Base-by-base conservation (phyloP, 148 eudicot genomes). In the Pouteria glomerata region DNA sequence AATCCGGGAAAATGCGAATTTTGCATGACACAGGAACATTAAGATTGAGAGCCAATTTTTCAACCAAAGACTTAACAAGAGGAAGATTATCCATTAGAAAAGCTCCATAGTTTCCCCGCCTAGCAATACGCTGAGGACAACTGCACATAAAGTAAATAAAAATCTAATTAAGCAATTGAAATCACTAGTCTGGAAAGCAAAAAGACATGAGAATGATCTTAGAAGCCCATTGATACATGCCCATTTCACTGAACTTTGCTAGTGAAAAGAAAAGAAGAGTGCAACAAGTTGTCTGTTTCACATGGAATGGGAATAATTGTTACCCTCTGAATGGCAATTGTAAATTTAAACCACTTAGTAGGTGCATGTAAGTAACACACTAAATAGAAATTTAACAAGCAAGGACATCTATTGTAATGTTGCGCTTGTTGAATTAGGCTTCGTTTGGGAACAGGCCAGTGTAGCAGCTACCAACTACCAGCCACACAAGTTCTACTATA, bases 91-190 rank as follows among this genome's bases (percentile, higher is more conserved):
- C 92, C 99, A 95, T 95, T 51, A 95, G 71, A 78, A 95, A 95
- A 18, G 97, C 99, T 81, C 99, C 99, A 61, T 95, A 95, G 70
- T 95, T 78, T n/a, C 99, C 99, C 27, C 99, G 76, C 39, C 75
- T 79, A 62, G 97, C 99, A 63, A 95, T 95, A 44, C 96, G 92
- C 78, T 95, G 99, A 21, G 99, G 99, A 78, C 99, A 95, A 66
- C 99, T 92, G 85, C 69, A 84, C 37, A 79, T 45, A 52, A 63
- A 58, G 44, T 69, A 81, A 44, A 14, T 3, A n/a, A 3, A 26
- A 30, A 27, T 15, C 27, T 8, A 57, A 44, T n/a, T 16, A 27
- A 42, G 39, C 18, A 4, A 39, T 39, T 23, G 63, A 26, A 56
- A 56, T 57, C 19, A 11, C 30, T 29, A 11, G 69, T 8, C 33